These are phyloP conservation scores for Friedmanniomyces simplex DNA, from an alignment of 495 filamentous ascomycete species.

Conservation along the genomic window DNA sequence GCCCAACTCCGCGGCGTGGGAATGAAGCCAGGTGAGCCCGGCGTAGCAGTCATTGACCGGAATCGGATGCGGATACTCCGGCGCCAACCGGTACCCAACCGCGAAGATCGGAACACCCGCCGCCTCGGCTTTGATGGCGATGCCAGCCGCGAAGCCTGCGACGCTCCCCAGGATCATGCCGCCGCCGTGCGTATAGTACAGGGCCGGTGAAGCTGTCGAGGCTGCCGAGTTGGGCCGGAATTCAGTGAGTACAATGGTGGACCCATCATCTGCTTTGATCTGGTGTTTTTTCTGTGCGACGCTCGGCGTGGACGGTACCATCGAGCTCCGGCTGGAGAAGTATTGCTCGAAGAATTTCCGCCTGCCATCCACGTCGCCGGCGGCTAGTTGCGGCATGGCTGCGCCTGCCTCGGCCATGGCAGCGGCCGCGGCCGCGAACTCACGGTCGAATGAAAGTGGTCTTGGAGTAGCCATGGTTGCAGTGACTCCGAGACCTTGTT, in stretches of 20 bases:
- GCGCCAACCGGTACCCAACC: slow-evolving; percentile 26
- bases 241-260: background rate
- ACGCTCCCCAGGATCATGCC: slow-evolving; percentile 6
- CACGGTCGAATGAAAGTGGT: background rate
- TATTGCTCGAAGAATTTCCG: background rate
- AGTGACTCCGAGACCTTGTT: background rate
- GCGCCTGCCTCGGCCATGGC: background rate
- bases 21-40: slow-evolving; percentile 18
- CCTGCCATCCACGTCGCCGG: background rate
- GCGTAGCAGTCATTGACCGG: slow-evolving; percentile 25
- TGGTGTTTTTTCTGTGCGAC: background rate
- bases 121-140: background rate
- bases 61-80: slow-evolving; percentile 18
- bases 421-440: background rate
- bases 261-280: background rate
- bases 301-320: background rate
- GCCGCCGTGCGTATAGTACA: slow-evolving; percentile 10
- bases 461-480: background rate
- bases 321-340: background rate
- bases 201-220: background rate
- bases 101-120: slow-evolving; percentile 27
- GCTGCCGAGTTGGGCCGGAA: background rate
- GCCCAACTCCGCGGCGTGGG: slow-evolving; percentile 17
- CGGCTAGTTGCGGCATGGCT: background rate
- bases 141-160: background rate